phyloP scores from a whole-genome alignment of 306 rosid species.

The Cicer arietinum region DNA sequence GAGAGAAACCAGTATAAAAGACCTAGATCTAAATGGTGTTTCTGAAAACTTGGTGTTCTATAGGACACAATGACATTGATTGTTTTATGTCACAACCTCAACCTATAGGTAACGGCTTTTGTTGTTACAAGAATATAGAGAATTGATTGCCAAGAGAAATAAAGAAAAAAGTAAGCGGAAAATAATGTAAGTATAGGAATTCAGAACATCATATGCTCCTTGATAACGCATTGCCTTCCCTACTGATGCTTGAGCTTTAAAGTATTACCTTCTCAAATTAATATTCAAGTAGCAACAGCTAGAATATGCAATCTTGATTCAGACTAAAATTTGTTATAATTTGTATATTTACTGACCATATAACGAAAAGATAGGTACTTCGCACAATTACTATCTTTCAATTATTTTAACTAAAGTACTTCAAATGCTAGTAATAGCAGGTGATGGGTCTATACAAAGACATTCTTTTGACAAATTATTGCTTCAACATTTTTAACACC shows the following conservation, averaged over 20 bases:
- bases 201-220: slow-evolving; percentile 13
- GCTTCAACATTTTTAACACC: slow-evolving; percentile 37
- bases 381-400: slow-evolving; percentile 23
- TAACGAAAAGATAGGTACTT: slow-evolving; percentile 3
- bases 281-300: slow-evolving; percentile 15
- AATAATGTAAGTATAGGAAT: slow-evolving; percentile 20
- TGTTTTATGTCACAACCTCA: background rate
- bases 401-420: slow-evolving; percentile 18
- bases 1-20: slow-evolving; percentile 8
- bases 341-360: background rate
- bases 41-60: background rate
- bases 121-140: background rate
- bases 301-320: slow-evolving; percentile 24
- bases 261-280: slow-evolving; percentile 9
- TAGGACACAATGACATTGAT: background rate
- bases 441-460: slow-evolving; percentile 11
- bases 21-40: background rate
- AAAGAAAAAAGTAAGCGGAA: slow-evolving; percentile 10
- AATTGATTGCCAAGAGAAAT: background rate
- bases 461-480: slow-evolving; percentile 28
- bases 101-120: background rate
- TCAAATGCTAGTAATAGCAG: slow-evolving; percentile 28
- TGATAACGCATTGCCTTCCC: slow-evolving; percentile 20
- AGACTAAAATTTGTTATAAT: slow-evolving; percentile 4
- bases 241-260: slow-evolving; percentile 2